Evolutionary conservation across 495 filamentous ascomycete genomes (phyloP), one percentile per base, ranked within the genome.

Genomic region (Lasiosphaeria ovina): DNA sequence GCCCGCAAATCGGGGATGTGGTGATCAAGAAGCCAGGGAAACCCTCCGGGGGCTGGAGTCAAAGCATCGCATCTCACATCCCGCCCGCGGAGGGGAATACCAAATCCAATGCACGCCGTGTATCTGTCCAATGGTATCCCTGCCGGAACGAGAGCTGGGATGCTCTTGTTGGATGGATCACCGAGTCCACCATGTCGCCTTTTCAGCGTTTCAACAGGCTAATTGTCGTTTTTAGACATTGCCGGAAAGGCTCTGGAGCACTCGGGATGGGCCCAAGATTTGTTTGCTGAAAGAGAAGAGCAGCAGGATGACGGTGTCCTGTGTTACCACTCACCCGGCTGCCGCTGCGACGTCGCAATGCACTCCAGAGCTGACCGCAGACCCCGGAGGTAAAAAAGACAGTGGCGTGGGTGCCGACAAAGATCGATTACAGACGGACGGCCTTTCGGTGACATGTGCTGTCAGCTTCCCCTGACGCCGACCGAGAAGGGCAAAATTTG

Each of bases 171-270:
- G 42, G 49, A 35, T 47, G 50, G 58, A 51, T 51, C 59, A 56
- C 31, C 51, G 36, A 57, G 36, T 58, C 51, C 54, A 58, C 55
- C 58, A 58, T 47, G 62, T 33, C 49, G 35, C 14, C 24, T 59
- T 16, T 24, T 60, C 34, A 24, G 48, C 34, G 44, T 35, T 44
- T 32, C 34, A 34, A 62, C 66, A 71, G 68, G 66, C 66, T 71
- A 71, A 69, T 69, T 71, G 63, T 56, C 59, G 54, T 58, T 47
- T 61, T 17, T 54, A 42, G 58, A 62, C 63, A 67, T 63, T 67
- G 62, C 65, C 60, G 54, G 33, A 40, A 42, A 38, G 45, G 35
- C 55, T 16, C 32, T 57, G 55, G 58, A 44, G 54, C 35, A 35
- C n/a, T 45, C 48, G 52, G 47, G 16, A 38, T 24, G 24, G 24